Conservation (phyloP, 2,329 filamentous ascomycete genomes). For the Cladosporium sp. region DNA sequence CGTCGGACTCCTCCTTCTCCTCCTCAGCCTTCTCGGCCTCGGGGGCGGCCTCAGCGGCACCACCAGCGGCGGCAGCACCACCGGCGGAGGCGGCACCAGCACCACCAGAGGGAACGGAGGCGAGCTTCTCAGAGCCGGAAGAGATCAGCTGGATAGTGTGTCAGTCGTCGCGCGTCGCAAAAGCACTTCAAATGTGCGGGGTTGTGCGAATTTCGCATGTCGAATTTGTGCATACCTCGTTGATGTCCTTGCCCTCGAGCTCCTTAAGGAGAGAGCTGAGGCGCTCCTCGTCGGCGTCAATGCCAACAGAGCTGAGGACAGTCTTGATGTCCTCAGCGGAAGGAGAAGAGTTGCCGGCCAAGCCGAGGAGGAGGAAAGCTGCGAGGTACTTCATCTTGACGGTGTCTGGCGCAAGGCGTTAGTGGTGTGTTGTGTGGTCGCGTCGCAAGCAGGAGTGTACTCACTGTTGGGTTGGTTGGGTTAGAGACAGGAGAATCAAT, state of each 20-base stretch:
- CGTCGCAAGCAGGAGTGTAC: slow-evolving; percentile 18
- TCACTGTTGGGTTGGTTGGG: slow-evolving; percentile 29
- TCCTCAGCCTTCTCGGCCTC: slow-evolving; percentile 66
- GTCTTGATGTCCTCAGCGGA: slow-evolving; percentile 82
- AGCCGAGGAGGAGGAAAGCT: slow-evolving; percentile 94
- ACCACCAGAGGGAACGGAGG: slow-evolving; percentile 94
- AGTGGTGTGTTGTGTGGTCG: slow-evolving; percentile 8
- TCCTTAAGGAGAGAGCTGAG: slow-evolving; percentile 84
- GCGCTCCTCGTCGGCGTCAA: slow-evolving; percentile 88
- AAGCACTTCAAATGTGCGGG: background rate
- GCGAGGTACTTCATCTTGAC: slow-evolving; percentile 99
- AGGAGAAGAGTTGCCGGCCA: slow-evolving; percentile 89
- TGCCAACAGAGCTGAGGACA: slow-evolving; percentile 90
- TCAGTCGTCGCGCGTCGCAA: slow-evolving; percentile 23
- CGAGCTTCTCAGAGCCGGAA: slow-evolving; percentile 89
- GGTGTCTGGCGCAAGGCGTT: slow-evolving; percentile 25
- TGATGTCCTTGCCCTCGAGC: slow-evolving; percentile 88
- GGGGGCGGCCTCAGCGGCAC: slow-evolving; percentile 67
- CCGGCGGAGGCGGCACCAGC: slow-evolving; percentile 69
- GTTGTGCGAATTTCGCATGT: slow-evolving; percentile 1
- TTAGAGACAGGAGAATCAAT: slow-evolving; percentile 83
- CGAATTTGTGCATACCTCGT: slow-evolving; percentile 68
- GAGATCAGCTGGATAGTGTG: slow-evolving; percentile 72
- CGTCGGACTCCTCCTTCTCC: slow-evolving; percentile 77
- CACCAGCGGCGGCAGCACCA: slow-evolving; percentile 65